Evolutionary conservation across 371 early-diverging fungal genomes (phyloP), one percentile per base, ranked within the genome.

Genomic region (Mortierella sp.): DNA sequence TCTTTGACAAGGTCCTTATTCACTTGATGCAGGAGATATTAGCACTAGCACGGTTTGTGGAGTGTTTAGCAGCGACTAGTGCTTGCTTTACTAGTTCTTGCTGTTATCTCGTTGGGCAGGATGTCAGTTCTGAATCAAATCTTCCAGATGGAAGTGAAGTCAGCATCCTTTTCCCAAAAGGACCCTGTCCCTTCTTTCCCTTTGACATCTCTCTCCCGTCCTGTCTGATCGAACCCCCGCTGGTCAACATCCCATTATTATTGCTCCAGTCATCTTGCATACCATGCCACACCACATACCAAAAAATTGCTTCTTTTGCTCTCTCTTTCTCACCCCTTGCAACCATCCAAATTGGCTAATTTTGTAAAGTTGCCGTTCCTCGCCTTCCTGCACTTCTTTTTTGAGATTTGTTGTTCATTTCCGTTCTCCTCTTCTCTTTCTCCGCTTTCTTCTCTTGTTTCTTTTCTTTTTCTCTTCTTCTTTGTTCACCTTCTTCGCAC

Each of bases 241-340:
- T 34, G 2, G 16, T 31, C 19, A 11, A 28, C 16, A 59, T 26
- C 59, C 28, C n/a, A n/a, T 53, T 53, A 0, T n/a, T 16, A 28
- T 28, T 5, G 26, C 3, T 13, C 31, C 28, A 57, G 28, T 57
- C 14, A 14, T 57, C 14, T 4, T 40, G 43, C 43, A 61, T 34
- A 34, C 34, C 50, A 50, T 16, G 13, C 50, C 50, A 14, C 61
- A 61, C 10, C 28, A 28, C 26, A 57, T 28, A 57, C 57, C 57
- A 57, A 26, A 31, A 11, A 26, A 61, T 61, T 67, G 67, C 67
- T 67, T 67, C 67, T 67, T 54, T 40, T 67, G 67, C 67, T 67
- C 64, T 37, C 64, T 21, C n/a, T 26, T 21, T 21, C 11, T 28
- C 28, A 50, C 40, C 37, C 19, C 31, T 59, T 61, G n/a, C 54